Base-by-base conservation (phyloP, 139 green algal genomes). In the Volvox reticuliferus region DNA sequence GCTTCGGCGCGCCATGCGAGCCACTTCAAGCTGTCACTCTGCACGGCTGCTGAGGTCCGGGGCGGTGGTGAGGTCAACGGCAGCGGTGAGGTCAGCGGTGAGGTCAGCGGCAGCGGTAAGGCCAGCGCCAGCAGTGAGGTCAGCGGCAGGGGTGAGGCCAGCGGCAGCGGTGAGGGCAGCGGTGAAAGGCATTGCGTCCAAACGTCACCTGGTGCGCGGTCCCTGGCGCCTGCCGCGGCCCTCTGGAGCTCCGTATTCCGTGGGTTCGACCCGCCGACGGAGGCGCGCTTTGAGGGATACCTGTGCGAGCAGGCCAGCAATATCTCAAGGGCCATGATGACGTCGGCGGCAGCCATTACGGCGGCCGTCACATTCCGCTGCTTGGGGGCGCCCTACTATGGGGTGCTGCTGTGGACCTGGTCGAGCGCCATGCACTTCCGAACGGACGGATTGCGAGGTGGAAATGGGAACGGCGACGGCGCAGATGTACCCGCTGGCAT, bases 211-310 rank as follows among this genome's bases (percentile, higher is more conserved):
- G 67, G 6, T 26, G 24, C 6, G 67, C 6, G 22, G 67, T 12
- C 67, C 22, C 67, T 28, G 67, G 71, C 71, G 24, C 71, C 26
- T 81, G 32, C 75, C 17, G 75, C 71, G 21, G 2, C 33, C 30
- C 21, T 9, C 1, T 55, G 75, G 75, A 17, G 30, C 30, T 50
- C 75, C 14, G 75, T 81, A 1, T 55, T 81, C 13, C 28, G 32
- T 33, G 75, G 75, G 17, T 81, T 81, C 32, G 75, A 81, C 12
- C 75, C 75, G 32, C 32, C 75, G 12, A 71, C 37, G 79, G 79
- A 86, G 79, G 32, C 17, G 44, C 79, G 79, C 55, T 86, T 73
- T 55, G 79, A 86, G 50, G 12, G 12, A 28, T 86, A 73, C 35
- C 50, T 71, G 79, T 73, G 71, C 28, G 79, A 73, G 21, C 21